Percentiles rank a stretch among this genome's conserved stretches.
Conservation (phyloP, 2,329 filamentous ascomycete genomes). For the Xylaria sp. region DNA sequence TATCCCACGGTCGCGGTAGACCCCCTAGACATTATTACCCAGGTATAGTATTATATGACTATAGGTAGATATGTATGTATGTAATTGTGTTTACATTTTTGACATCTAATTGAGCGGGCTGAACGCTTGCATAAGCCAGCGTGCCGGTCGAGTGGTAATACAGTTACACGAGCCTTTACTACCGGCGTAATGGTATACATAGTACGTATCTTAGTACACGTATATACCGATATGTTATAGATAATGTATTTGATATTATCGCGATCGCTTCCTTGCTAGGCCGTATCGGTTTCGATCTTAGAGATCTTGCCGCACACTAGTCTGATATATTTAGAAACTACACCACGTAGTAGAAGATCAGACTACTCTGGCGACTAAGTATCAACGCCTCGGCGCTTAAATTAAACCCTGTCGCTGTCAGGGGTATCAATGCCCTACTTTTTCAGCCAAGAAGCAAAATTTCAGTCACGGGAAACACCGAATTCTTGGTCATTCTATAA, state of each 20-base stretch:
- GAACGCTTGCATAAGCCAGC: not conserved
- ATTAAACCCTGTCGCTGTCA: not conserved
- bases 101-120: not conserved
- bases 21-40: not conserved
- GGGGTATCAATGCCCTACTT: constrained; percentile 3
- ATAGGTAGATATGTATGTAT: too few relatives aligned
- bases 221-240: not conserved
- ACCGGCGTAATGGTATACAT: not conserved
- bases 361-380: not conserved
- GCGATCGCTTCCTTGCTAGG: too few relatives aligned
- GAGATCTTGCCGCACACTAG: too few relatives aligned
- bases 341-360: not conserved
- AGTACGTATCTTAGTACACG: not conserved
- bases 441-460: too few relatives aligned
- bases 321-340: not conserved
- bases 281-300: not conserved
- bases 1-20: not conserved
- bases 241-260: not conserved
- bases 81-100: not conserved
- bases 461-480: not conserved
- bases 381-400: not conserved
- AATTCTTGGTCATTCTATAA: not conserved
- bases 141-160: not conserved
- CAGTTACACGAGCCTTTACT: not conserved
- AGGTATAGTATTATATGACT: not conserved